Base-by-base conservation (phyloP, 2,329 filamentous ascomycete species). In the Hymenoscyphus repandus region DNA sequence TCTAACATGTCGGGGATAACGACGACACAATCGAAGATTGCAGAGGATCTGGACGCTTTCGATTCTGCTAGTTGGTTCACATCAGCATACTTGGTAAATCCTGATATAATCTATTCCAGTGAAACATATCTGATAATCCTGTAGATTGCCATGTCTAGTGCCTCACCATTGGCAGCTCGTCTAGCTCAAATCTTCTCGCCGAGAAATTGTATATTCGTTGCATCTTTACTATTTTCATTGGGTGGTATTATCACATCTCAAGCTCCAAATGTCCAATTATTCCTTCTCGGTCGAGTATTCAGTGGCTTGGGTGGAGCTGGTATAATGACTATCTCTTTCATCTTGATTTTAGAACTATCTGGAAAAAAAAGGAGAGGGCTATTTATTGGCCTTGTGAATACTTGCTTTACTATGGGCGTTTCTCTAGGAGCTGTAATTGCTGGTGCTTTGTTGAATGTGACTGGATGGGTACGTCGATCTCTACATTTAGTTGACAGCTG, bases 1-100 rank as follows among this genome's bases (percentile, higher is more conserved):
- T 58, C 79, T 55, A 93, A 93, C 63, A 88, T 91, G 69, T 88
- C 84, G 11, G 83, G 89, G 59, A 83, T 95, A 64, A 88, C 87
- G 5, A 91, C 90, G 50, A 87, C 86, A 1, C 89, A 93, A 69
- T 88, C 84, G 6, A 75, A 75, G 45, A 88, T 95, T 57, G 88
- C 88, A 2, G 78, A 77, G 6, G 88, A 92, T 57, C 73, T 95
- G 1, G 75, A 88, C 67, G 80, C 86, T 1, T 90, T 89, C 62
- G 81, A 83, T 50, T 73, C 82, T 49, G 83, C 82, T 33, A 86
- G 82, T 67, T 95, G 88, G 88, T 90, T 93, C 65, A 90, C 86
- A 6, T 88, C 86, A 31, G 76, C 85, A 2, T 95, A 89, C 64
- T 74, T 93, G 66, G 72, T 74, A 65, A 49, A 56, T 47, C 39